Evolutionary conservation across 2,329 filamentous ascomycete species (phyloP).

Genomic region (Colletotrichum sojae): DNA sequence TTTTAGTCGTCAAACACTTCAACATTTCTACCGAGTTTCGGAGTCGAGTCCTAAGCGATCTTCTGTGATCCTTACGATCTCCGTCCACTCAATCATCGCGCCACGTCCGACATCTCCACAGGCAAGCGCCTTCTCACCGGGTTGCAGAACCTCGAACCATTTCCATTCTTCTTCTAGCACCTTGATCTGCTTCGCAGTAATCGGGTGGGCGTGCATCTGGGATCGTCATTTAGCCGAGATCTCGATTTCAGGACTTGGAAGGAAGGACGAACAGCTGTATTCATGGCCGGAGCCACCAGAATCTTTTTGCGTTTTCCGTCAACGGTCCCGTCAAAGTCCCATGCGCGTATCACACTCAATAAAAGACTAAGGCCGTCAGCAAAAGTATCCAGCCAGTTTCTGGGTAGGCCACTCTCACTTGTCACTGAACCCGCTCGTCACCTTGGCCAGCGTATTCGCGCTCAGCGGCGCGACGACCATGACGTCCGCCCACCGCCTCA

Average conservation of each 20-base stretch:
- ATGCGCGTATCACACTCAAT: constrained; percentile 81
- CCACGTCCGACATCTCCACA: constrained; percentile 88
- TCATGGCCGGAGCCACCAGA: constrained; percentile 87
- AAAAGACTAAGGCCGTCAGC: neutral
- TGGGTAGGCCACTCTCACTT: too few species aligned
- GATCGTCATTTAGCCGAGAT: neutral
- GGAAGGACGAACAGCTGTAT: constrained; percentile 69
- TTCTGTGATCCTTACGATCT: constrained; percentile 79
- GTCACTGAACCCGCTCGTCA: constrained; percentile 83
- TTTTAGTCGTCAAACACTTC: too few species aligned
- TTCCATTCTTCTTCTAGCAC: constrained; percentile 82
- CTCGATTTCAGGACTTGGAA: neutral
- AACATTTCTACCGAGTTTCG: neutral
- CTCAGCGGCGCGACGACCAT: constrained; percentile 85
- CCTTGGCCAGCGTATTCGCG: constrained; percentile 89
- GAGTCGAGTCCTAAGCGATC: constrained; percentile 56
- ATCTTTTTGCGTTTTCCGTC: constrained; percentile 76
- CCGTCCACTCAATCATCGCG: constrained; percentile 85
- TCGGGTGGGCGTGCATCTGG: constrained; percentile 86
- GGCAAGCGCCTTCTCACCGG: constrained; percentile 83
- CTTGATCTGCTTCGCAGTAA: constrained; percentile 80
- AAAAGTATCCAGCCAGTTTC: too few species aligned
- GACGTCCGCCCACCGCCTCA: constrained; percentile 84
- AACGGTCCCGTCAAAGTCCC: constrained; percentile 81
- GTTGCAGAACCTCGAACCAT: constrained; percentile 80